These are phyloP conservation scores for Globisporangium canariense DNA, from an alignment of 352 stramenopile genomes.

Conservation along the genomic window DNA sequence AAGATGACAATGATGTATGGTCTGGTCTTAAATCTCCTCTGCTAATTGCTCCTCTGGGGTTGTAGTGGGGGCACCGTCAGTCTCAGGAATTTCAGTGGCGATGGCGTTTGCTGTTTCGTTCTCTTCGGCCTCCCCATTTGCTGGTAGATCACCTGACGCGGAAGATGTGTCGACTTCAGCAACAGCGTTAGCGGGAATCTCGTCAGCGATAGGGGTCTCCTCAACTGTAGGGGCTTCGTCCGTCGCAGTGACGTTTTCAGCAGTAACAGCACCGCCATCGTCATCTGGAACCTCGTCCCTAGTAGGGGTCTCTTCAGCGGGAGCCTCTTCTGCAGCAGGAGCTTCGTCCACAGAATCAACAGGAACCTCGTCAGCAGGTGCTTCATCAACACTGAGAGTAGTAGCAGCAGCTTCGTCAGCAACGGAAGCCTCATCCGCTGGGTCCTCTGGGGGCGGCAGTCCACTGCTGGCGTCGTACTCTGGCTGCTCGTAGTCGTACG, in stretches of 20 bases:
- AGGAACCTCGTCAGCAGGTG: neutral
- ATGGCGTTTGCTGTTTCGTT: neutral
- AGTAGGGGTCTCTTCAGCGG: neutral
- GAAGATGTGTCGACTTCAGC: neutral
- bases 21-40: neutral
- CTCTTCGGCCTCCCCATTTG: neutral
- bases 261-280: neutral
- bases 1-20: neutral
- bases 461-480: constrained; percentile 25
- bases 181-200: neutral
- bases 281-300: neutral
- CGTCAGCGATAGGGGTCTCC: no score
- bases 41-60: neutral
- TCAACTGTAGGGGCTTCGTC: neutral
- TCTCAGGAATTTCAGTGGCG: neutral
- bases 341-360: neutral
- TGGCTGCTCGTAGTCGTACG: constrained; percentile 22
- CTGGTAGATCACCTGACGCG: neutral
- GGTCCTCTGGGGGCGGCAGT: constrained; percentile 20
- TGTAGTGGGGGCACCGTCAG: neutral
- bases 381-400: neutral
- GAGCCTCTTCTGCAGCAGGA: neutral
- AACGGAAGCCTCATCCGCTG: constrained; percentile 1
- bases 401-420: neutral
- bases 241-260: neutral